Conservation (phyloP, 176 grass and related monocot genomes). For the Triticum aestivum region DNA sequence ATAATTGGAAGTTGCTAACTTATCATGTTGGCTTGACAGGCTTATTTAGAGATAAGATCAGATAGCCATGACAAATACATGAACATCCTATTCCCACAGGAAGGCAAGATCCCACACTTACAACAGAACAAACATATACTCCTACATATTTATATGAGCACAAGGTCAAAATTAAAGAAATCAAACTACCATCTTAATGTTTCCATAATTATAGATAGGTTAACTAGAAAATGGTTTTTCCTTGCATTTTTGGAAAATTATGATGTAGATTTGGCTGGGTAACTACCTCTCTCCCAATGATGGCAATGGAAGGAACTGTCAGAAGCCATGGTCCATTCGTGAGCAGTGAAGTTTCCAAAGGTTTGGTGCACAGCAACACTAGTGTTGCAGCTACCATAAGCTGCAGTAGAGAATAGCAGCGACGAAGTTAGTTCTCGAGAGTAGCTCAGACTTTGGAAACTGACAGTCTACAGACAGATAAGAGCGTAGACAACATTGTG, state of each 20-base stretch:
- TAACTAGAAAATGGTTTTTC: conserved; percentile 3
- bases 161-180: neutral
- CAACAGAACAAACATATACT: neutral
- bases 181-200: neutral
- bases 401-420: conserved; percentile 44
- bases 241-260: neutral
- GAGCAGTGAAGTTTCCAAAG: conserved; percentile 69
- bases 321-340: conserved; percentile 75
- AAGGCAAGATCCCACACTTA: neutral
- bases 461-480: neutral
- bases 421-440: conserved; percentile 18
- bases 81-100: neutral
- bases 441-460: neutral
- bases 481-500: neutral
- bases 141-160: conserved; percentile 7
- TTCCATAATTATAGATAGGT: neutral
- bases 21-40: conserved; percentile 6
- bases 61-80: neutral
- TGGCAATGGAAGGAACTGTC: conserved; percentile 92
- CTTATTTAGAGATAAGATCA: neutral
- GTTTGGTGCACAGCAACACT: conserved; percentile 82
- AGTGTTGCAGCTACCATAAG: conserved; percentile 98
- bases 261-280: conserved; percentile 14
- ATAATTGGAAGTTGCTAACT: neutral
- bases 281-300: conserved; percentile 98